Percentiles rank a stretch among this genome's conserved stretches.
phyloP scores from a whole-genome alignment of 495 filamentous ascomycete species.

The Neurospora sp. region DNA sequence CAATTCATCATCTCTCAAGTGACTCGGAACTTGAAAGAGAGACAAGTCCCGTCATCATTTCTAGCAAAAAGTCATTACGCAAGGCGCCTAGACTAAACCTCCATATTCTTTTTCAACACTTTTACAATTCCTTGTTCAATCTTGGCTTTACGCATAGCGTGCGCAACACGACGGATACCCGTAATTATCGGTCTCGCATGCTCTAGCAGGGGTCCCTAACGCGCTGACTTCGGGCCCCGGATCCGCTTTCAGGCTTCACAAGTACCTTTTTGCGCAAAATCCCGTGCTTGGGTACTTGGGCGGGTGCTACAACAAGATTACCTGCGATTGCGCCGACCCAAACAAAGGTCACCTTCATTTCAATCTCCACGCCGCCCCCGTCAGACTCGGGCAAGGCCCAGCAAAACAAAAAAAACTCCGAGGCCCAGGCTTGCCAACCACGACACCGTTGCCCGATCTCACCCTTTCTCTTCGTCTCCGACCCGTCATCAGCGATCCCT shows the following conservation, averaged over 20 bases:
- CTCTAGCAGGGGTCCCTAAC: not conserved
- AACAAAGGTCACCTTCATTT: constrained; percentile 1
- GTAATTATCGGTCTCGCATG: not conserved
- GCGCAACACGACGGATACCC: not conserved
- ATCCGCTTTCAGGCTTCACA: not conserved
- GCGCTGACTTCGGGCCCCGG: not conserved
- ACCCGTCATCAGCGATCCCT: not conserved
- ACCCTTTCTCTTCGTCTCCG: not conserved
- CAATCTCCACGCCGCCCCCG: not conserved
- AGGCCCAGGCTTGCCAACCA: not conserved
- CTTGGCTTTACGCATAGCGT: not conserved
- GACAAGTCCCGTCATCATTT: not conserved
- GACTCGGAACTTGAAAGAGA: not conserved
- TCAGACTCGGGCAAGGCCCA: not conserved
- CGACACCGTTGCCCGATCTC: not conserved
- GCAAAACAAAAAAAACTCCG: not conserved
- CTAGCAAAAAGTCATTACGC: not conserved
- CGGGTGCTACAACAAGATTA: not conserved
- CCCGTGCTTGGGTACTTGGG: not conserved
- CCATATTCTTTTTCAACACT: not conserved
- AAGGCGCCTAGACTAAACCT: not conserved
- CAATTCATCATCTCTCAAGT: not conserved
- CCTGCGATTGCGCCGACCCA: not conserved
- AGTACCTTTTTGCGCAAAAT: not conserved
- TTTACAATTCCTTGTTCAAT: not conserved